Conservation (phyloP, 441 rosid species). For the Populus hybrid region DNA sequence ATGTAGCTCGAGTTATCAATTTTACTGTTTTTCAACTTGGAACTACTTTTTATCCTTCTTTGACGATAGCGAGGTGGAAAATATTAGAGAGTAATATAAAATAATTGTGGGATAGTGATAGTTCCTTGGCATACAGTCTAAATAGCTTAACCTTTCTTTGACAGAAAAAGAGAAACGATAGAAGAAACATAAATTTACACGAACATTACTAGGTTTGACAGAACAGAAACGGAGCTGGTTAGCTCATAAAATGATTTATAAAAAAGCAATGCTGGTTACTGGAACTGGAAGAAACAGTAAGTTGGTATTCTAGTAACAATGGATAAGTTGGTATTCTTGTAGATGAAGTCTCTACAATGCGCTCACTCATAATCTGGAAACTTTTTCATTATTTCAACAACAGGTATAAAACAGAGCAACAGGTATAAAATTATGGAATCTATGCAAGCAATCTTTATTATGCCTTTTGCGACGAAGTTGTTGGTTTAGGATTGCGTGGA, state of each 20-base stretch:
- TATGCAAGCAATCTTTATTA: neutral
- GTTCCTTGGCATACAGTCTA: too few species aligned
- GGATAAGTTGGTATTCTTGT: neutral
- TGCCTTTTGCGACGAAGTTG: neutral
- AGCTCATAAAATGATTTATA: neutral
- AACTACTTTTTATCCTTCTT: too few species aligned
- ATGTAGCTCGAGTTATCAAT: too few species aligned
- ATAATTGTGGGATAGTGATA: too few species aligned
- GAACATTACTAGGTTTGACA: neutral
- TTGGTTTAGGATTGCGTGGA: neutral
- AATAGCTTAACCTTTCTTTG: too few species aligned
- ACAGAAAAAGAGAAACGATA: too few species aligned
- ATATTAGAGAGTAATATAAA: too few species aligned
- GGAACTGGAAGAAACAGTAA: neutral
- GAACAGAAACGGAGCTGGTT: neutral
- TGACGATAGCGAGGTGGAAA: too few species aligned
- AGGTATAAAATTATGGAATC: neutral
- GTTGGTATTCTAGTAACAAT: neutral
- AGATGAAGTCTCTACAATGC: neutral
- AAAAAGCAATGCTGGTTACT: neutral
- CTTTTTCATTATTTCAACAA: neutral
- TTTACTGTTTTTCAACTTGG: too few species aligned
- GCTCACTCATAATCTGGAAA: neutral
- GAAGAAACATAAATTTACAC: too few species aligned
- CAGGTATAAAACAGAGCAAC: neutral